Evolutionary conservation across 768 basidiomycete species (phyloP), one percentile per base, ranked within the genome.

Genomic region (Boletus sp.): DNA sequence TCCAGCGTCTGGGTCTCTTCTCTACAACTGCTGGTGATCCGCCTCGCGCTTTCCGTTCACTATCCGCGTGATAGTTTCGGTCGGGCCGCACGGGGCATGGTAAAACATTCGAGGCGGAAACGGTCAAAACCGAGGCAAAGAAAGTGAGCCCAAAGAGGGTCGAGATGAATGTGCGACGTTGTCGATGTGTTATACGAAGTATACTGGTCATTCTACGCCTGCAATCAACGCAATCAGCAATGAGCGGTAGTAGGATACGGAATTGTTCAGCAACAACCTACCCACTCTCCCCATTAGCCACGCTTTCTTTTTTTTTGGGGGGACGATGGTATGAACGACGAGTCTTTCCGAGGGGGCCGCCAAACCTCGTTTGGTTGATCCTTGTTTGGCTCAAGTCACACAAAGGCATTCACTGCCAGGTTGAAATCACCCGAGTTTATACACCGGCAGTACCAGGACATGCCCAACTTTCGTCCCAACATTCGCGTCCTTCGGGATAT

Each of bases 111-210:
- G 90, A 90, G 23, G 87, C 88, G 13, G 87, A 86, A 17, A 93
- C 90, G 50, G 90, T 92, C 57, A 89, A 58, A 55, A 93, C 78
- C 17, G 88, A 80, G 25, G 87, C 88, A 68, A 90, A 72, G 70
- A 89, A 90, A 4, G 90, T 93, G 63, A 89, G 71, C 63, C 82
- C 84, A 68, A 93, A 93, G 59, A 93, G 83, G 33, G 86, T 81
- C 8, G 91, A 84, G 57, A 90, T 76, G 74, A 90, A 79, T 60
- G 81, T 81, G 67, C 90, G 88, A 48, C 83, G 82, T 68, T 83
- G 83, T 55, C 67, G 73, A 55, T 66, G 64, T 56, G 80, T 81
- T 59, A 85, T 73, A 58, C 83, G 83, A 61, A 87, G 72, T 61
- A 78, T 71, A 79, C 79, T 79, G 72, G 79, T 64, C 85, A 86